Base-by-base conservation (phyloP, 2,329 filamentous ascomycete species). In the Neopestalotiopsis clavispora region DNA sequence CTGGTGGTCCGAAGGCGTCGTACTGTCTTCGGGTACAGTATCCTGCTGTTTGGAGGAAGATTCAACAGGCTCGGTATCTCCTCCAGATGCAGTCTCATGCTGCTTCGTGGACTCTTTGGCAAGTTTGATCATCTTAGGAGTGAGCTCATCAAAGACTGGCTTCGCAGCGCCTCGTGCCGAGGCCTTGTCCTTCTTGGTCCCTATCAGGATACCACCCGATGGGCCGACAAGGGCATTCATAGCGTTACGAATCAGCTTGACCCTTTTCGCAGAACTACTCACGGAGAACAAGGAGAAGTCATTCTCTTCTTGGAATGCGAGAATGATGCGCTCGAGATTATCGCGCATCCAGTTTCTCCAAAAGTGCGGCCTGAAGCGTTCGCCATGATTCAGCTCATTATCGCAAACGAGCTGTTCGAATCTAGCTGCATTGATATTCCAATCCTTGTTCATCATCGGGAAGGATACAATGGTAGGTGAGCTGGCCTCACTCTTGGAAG, bases 361-460 rank as follows among this genome's bases (percentile, higher is more conserved):
- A 34, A 59, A 67, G 9, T 59, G 5, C 10, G 30, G 34, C 9
- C 34, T 60, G 17, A 42, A 38, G 23, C 30, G 32, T 23, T 20
- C 30, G 30, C 10, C 49, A 34, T 30, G 45, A 52, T 60, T 28
- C 5, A 52, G 14, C 20, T 60, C 52, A 32, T 20, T n/a, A 14
- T 57, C 42, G 20, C 34, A 59, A 14, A 14, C 20, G 6, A 67
- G n/a, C 56, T 60, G 32, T 14, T 60, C 65, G 38, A 67, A 67
- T 32, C 58, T 67, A 56, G 65, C n/a, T 32, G 65, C 45, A 45
- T 67, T 38, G 17, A 67, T 40, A 13, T 13, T 59, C 65, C 52
- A 67, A 56, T 56, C 63, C 17, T 40, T 30, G 17, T 66, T 66
- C 63, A 57, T 57, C 49, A 40, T 34, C 20, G 38, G 42, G 40